A percentile compares a stretch with the other conserved stretches of the same genome.
Evolutionary conservation across 331 rosid genomes (phyloP).

Genomic region (Arachis monticola): DNA sequence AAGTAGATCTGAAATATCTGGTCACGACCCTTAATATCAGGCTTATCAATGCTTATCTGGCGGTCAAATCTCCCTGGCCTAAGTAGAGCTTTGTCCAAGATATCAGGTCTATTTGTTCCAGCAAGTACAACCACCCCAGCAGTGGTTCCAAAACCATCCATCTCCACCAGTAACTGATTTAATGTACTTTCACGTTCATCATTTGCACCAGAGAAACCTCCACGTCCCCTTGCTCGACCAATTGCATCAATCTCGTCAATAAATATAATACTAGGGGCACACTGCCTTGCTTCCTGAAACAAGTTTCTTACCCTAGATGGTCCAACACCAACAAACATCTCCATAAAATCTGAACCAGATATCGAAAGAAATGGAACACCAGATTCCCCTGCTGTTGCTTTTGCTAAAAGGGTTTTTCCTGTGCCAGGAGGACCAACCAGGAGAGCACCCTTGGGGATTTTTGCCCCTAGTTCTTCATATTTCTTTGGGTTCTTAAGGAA

Average conservation of each 20-base stretch:
- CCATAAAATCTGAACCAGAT: conserved; percentile 92
- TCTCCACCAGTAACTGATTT: conserved; percentile 93
- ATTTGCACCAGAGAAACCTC: conserved; percentile 72
- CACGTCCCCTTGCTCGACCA: conserved; percentile 92
- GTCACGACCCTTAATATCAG: conserved; percentile 87
- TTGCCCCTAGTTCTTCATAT: conserved; percentile 91
- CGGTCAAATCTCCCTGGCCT: conserved; percentile 98
- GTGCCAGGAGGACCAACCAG: conserved; percentile 97
- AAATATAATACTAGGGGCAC: conserved; percentile 91
- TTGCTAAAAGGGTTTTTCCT: conserved; percentile 93
- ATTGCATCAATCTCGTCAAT: conserved; percentile 97
- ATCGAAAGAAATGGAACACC: conserved; percentile 88
- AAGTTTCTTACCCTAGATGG: conserved; percentile 93
- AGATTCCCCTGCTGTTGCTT: conserved; percentile 97
- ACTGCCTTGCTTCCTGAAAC: conserved; percentile 88
- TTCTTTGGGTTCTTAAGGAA: conserved; percentile 92
- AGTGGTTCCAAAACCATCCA: conserved; percentile 97
- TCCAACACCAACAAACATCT: conserved; percentile 94
- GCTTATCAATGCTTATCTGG: conserved; percentile 69
- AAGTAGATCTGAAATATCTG: conserved; percentile 86
- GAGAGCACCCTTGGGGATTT: conserved; percentile 95
- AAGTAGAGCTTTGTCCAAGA: conserved; percentile 85
- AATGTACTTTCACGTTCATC: conserved; percentile 97
- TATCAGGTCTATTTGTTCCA: conserved; percentile 97
- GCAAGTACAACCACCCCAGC: conserved; percentile 96